phyloP scores from a whole-genome alignment of 2,329 filamentous ascomycete species.

The Cladophialophora exuberans region DNA sequence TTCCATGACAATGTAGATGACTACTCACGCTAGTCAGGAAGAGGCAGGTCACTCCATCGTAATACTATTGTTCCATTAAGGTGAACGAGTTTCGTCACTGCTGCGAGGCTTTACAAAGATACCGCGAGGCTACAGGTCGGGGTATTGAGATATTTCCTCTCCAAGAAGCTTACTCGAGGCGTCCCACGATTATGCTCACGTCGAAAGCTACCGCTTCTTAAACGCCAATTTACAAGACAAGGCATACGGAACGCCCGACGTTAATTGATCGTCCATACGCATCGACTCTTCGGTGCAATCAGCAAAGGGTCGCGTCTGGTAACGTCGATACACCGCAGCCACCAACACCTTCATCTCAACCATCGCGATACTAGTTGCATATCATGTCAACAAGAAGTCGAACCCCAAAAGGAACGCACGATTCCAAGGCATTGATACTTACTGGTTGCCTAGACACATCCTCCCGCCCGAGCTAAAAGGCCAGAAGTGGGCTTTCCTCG shows the following conservation, averaged over 20 bases:
- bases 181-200: too few relatives aligned
- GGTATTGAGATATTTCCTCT: too few relatives aligned
- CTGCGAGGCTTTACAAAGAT: too few relatives aligned
- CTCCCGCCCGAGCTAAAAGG: conserved; percentile 53
- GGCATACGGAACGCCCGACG: conserved; percentile 19
- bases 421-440: too few relatives aligned
- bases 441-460: conserved; percentile 55
- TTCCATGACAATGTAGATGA: too few relatives aligned
- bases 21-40: too few relatives aligned
- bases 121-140: too few relatives aligned
- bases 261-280: conserved; percentile 24
- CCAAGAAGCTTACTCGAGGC: too few relatives aligned
- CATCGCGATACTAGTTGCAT: conserved; percentile 41
- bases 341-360: conserved; percentile 72
- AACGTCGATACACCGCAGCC: conserved; percentile 72
- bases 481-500: conserved; percentile 53
- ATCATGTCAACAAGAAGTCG: conserved; percentile 29
- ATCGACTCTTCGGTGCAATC: conserved; percentile 17
- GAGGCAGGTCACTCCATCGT: too few relatives aligned
- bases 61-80: too few relatives aligned
- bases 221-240: conserved; percentile 20
- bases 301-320: conserved; percentile 46
- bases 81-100: too few relatives aligned
- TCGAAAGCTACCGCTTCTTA: conserved; percentile 10
- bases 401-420: too few relatives aligned